Base-by-base conservation (phyloP, 495 filamentous ascomycete species). In the Pyronema domesticum region DNA sequence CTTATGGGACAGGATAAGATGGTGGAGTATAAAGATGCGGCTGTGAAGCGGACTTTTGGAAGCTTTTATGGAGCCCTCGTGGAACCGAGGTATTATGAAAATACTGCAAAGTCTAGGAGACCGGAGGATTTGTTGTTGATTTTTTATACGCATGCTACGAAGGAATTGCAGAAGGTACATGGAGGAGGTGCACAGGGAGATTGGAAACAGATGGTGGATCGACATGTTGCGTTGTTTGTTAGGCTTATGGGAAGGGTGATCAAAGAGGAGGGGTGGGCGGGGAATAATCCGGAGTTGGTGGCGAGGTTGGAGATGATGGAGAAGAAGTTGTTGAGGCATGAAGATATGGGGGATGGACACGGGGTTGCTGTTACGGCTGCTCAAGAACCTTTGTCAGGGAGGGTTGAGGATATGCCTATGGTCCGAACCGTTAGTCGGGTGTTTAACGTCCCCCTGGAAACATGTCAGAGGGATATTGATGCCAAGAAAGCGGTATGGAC, bases 331-430 rank as follows among this genome's bases (percentile, higher is more conserved):
- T 74, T 99, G 57, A 79, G 82, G n/a, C 88, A 95, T 66, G 72
- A 79, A 14, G 46, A 64, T 48, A 59, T 59, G 50, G 42, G 57
- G 9, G 50, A 46, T 34, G 40, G 56, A 7, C 33, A 71, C 68
- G 51, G 53, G 18, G 70, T 67, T 55, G 84, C 46, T 71, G 76
- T 48, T 60, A 70, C 55, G 37, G 13, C 77, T 74, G 84, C 86
- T 7, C 73, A 82, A 33, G 78, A 85, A 8, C 85, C 89, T 1
- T 66, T 91, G 46, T 91, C 80, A 66, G 87, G 94, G 64, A 82
- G 94, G 67, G 81, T 95, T 49, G 94, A 88, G 70, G 93, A 99
- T 64, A 99, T 99, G 93, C 80, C 80, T 17, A 76, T 95, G 68
- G 93, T 95, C 30, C 82, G 88, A 65, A 74, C 80, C 47, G 89